Evolutionary conservation across 2,329 filamentous ascomycete genomes (phyloP), one percentile per base, ranked within the genome.

Genomic region (Diaporthe caulivora): DNA sequence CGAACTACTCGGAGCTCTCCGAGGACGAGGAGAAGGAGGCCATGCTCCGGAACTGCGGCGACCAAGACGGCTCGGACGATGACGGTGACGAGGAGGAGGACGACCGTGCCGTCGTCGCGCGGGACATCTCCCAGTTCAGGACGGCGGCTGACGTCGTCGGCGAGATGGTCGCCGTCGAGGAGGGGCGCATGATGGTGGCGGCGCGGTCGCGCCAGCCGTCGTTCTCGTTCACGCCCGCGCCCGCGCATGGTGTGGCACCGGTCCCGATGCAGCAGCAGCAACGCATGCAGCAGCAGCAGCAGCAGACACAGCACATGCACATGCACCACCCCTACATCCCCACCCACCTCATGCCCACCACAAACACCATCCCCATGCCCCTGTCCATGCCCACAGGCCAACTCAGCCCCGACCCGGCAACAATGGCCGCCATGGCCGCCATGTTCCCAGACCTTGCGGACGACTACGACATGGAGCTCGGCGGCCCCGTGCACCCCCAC

Each of bases 61-160:
- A 58, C 73, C 58, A 51, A 15, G 42, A 69, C 37, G 9, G 8
- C 26, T 73, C 69, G n/a, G 67, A 76, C 21, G 74, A 76, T 9
- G 78, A 40, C 7, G 37, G 11, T 40, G 37, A 13, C 7, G 37
- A 40, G 7, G 37, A 40, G 37, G 37, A 79, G 31, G 77, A 72
- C 24, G 78, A 80, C 49, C 77, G 82, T n/a, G 78, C 78, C 42
- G 84, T 84, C 3, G 86, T 88, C 83, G 85, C 86, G 75, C 83
- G 87, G 76, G 86, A 88, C 77, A 83, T 89, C 75, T 83, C 85
- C 3, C 81, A 84, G 64, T 86, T 89, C 78, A 83, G 86, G 2
- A 82, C 82, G 67, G 86, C 84, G 2, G 86, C 86, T 9, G 81
- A 82, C 8, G 80, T 87, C 57, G 85, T 89, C 0, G 84, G 83